Evolutionary conservation across 2,329 filamentous ascomycete species (phyloP).

Genomic region (Xylariomycetidae sp.): DNA sequence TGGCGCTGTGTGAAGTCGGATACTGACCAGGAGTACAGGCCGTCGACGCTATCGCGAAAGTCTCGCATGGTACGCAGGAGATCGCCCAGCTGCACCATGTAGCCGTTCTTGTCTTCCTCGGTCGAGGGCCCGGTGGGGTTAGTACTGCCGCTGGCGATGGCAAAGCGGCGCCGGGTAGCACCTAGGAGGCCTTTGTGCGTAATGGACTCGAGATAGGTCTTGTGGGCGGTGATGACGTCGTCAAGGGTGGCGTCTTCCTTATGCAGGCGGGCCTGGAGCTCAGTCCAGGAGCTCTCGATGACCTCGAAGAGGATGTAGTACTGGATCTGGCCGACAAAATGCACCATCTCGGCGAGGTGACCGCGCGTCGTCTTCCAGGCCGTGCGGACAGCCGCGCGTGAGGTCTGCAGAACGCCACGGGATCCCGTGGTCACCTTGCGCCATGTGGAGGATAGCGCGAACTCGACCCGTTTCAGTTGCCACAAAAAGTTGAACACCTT

Average conservation of each 20-base stretch:
- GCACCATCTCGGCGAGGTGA: slow-evolving; percentile 93
- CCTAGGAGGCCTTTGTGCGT: slow-evolving; percentile 94
- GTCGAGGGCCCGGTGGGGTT: slow-evolving; percentile 34
- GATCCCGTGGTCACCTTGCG: slow-evolving; percentile 93
- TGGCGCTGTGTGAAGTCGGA: slow-evolving; percentile 92
- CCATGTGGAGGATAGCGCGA: slow-evolving; percentile 87
- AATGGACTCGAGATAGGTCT: slow-evolving; percentile 85
- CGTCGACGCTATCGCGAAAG: slow-evolving; percentile 91
- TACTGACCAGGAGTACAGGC: slow-evolving; percentile 89
- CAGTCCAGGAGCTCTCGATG: slow-evolving; percentile 93
- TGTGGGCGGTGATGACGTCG: slow-evolving; percentile 89
- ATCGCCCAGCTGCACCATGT: slow-evolving; percentile 87
- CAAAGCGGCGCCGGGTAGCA: slow-evolving; percentile 50
- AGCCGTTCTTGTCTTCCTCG: slow-evolving; percentile 67
- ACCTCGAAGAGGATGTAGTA: slow-evolving; percentile 99
- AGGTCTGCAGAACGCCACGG: slow-evolving; percentile 78
- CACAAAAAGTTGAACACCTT: slow-evolving; percentile 99
- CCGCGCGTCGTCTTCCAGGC: slow-evolving; percentile 91
- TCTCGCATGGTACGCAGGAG: slow-evolving; percentile 89
- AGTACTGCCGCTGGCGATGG: slow-evolving; percentile 32
- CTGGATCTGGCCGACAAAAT: slow-evolving; percentile 94
- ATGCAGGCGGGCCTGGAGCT: slow-evolving; percentile 75
- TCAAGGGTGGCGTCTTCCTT: slow-evolving; percentile 89
- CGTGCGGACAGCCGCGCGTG: slow-evolving; percentile 61
- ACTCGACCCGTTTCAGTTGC: slow-evolving; percentile 97